Evolutionary conservation across 768 basidiomycete genomes (phyloP).

Genomic region (Chalciporus pseudorubinellus): DNA sequence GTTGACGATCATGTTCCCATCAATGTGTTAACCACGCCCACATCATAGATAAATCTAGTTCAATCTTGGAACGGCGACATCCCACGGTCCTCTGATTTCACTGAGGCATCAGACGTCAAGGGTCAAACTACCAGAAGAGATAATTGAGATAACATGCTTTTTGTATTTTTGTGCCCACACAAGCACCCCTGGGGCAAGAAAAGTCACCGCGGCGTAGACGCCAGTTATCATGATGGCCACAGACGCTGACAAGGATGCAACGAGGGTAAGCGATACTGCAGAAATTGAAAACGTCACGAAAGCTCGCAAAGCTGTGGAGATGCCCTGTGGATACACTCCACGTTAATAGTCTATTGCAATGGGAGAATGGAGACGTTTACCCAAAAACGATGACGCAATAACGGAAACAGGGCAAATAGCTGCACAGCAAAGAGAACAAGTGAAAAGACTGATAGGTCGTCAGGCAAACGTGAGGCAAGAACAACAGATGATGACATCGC

Average conservation of each 20-base stretch:
- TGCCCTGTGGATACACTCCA: constrained; percentile 39
- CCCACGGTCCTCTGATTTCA: constrained; percentile 89
- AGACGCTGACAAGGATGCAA: constrained; percentile 51
- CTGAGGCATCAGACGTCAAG: constrained; percentile 39
- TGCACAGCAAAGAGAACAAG: constrained; percentile 83
- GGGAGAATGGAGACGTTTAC: constrained; percentile 35
- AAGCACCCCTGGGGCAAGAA: constrained; percentile 69
- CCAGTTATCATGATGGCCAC: constrained; percentile 52
- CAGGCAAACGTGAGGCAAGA: constrained; percentile 82
- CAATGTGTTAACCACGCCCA: constrained; percentile 25
- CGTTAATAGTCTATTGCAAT: constrained; percentile 2
- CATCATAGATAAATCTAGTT: constrained; percentile 37
- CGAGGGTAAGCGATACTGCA: constrained; percentile 49
- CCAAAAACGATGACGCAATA: constrained; percentile 72
- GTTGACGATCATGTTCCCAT: constrained; percentile 29
- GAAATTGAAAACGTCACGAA: constrained; percentile 53
- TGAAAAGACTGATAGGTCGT: constrained; percentile 85
- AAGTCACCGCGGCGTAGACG: constrained; percentile 56
- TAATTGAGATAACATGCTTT: constrained; percentile 52
- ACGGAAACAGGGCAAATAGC: constrained; percentile 79
- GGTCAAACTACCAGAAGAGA: constrained; percentile 12
- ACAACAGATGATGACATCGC: constrained; percentile 92
- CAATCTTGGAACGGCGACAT: constrained; percentile 76
- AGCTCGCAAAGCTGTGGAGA: constrained; percentile 45
- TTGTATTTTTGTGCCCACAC: constrained; percentile 88